These are phyloP conservation scores for Penicillium odoratum DNA, from an alignment of 495 filamentous ascomycete species.

Conservation along the genomic window DNA sequence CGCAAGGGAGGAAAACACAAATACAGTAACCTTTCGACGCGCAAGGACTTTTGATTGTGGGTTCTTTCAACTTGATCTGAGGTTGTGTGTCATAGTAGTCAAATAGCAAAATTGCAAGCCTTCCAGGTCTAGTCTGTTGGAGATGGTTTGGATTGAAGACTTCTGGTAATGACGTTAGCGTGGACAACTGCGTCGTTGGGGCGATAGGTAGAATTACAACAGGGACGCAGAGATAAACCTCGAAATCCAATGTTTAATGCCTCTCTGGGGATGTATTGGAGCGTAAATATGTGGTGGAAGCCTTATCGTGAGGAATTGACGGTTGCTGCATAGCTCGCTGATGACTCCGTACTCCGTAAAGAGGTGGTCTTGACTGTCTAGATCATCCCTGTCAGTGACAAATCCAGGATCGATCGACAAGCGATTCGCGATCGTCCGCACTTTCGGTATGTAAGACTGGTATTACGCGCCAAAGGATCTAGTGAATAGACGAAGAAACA, in stretches of 20 bases:
- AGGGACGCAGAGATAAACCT: background rate
- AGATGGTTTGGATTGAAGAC: background rate
- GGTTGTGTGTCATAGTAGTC: background rate
- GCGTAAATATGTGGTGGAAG: background rate
- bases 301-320: background rate
- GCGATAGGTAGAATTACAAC: background rate
- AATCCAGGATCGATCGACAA: constrained; percentile 25
- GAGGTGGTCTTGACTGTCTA: background rate
- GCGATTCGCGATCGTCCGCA: constrained; percentile 16
- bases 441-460: constrained; percentile 8
- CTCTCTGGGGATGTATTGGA: background rate
- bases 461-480: constrained; percentile 4
- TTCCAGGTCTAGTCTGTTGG: background rate
- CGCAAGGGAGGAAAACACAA: constrained; percentile 26
- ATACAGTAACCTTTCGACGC: constrained; percentile 9
- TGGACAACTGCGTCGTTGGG: background rate
- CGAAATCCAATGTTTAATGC: background rate
- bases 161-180: background rate
- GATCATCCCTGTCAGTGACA: constrained; percentile 31
- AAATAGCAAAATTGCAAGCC: background rate
- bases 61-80: background rate
- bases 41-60: constrained; percentile 1
- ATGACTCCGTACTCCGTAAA: background rate
- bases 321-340: background rate
- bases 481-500: constrained; percentile 1